Evolutionary conservation across 75 land plant genomes (phyloP).

Genomic region (Picea glauca): DNA sequence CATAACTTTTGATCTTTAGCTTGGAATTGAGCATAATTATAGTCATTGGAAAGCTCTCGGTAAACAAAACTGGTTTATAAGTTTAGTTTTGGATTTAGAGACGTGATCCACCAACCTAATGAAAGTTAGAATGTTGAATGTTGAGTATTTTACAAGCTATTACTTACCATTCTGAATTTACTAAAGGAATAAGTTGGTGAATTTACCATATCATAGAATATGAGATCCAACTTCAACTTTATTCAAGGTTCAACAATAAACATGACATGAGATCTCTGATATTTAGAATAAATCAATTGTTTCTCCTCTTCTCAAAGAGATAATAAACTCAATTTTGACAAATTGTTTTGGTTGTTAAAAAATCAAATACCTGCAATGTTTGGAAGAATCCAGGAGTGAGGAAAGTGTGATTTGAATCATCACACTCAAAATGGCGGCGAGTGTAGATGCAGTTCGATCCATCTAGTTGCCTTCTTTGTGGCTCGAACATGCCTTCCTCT

Average conservation of each 20-base stretch:
- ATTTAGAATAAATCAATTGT: not conserved
- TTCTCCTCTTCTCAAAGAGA: not conserved
- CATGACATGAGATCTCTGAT: not conserved
- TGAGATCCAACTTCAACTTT: not conserved
- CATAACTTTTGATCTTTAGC: too few species aligned
- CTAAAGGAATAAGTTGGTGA: too few species aligned
- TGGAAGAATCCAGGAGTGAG: slow-evolving; percentile 49
- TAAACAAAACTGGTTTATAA: too few species aligned
- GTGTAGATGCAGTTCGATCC: slow-evolving; percentile 33
- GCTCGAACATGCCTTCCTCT: slow-evolving; percentile 44
- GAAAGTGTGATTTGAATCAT: too few species aligned
- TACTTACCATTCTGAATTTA: too few species aligned
- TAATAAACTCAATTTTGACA: not conserved
- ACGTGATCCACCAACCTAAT: too few species aligned
- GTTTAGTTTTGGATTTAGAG: too few species aligned
- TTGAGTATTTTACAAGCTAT: too few species aligned
- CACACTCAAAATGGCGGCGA: slow-evolving; percentile 15
- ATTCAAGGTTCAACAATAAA: not conserved
- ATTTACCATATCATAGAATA: too few species aligned
- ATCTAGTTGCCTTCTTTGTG: slow-evolving; percentile 36
- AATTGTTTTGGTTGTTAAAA: not conserved
- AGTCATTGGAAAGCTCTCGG: too few species aligned
- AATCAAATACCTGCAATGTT: slow-evolving; percentile 50
- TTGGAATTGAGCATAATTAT: too few species aligned
- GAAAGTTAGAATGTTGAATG: too few species aligned